phyloP scores from a whole-genome alignment of 371 early-diverging fungal genomes.

The Apophysomyces variabilis region DNA sequence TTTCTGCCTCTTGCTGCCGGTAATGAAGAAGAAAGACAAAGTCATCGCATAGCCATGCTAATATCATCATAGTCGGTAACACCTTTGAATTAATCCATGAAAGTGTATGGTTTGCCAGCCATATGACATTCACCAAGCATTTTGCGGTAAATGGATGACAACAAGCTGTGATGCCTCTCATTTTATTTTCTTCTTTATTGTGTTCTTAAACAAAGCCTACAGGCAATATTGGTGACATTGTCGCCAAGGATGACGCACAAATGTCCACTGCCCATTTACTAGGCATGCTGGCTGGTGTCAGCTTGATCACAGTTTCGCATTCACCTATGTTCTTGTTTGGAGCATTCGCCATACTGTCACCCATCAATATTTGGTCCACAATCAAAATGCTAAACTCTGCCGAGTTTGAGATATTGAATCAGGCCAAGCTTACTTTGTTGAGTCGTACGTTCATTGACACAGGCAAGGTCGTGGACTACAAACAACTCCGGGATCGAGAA shows the following conservation, averaged over 20 bases:
- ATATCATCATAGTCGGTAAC: conserved; percentile 48
- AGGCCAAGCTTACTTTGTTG: conserved; percentile 63
- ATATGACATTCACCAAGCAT: conserved; percentile 76
- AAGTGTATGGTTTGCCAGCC: conserved; percentile 71
- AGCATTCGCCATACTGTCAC: conserved; percentile 58
- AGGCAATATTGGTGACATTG: conserved; percentile 73
- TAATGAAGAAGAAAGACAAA: conserved; percentile 13
- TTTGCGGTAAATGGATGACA: conserved; percentile 52
- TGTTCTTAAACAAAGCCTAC: conserved; percentile 37
- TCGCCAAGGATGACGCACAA: conserved; percentile 77
- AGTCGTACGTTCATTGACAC: conserved; percentile 50
- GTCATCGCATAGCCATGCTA: too few relatives aligned
- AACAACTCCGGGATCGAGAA: conserved; percentile 47
- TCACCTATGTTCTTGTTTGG: conserved; percentile 62
- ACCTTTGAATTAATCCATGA: conserved; percentile 67
- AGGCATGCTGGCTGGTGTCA: conserved; percentile 70
- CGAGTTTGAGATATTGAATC: conserved; percentile 69
- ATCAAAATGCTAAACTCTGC: conserved; percentile 61
- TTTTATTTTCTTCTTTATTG: background rate
- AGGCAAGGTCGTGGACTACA: conserved; percentile 42
- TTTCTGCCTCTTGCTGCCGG: conserved; percentile 67
- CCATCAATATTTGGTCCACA: conserved; percentile 64
- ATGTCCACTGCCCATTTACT: conserved; percentile 72
- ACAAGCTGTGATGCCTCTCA: conserved; percentile 8
- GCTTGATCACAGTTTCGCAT: conserved; percentile 62